Evolutionary conservation across 1,139 yeast species (phyloP).

Genomic region (Yamadazyma oceani): DNA sequence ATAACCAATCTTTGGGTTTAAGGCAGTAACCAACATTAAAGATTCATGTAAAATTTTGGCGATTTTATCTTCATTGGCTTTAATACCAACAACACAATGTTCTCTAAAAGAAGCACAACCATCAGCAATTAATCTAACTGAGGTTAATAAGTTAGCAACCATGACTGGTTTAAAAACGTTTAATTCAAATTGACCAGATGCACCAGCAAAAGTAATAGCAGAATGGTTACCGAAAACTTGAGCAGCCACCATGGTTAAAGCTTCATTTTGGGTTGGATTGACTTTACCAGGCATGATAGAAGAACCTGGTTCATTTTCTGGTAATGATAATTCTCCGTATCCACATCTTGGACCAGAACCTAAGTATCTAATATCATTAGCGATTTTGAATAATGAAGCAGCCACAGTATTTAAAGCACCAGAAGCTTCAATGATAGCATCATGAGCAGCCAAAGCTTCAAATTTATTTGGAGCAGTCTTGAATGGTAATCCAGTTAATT

Average conservation of each 20-base stretch:
- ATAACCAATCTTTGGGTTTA: constrained; percentile 98
- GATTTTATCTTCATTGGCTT: constrained; percentile 86
- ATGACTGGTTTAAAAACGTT: constrained; percentile 97
- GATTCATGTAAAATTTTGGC: constrained; percentile 88
- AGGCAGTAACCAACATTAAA: constrained; percentile 95
- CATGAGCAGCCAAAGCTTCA: constrained; percentile 98
- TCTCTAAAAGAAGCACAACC: constrained; percentile 86
- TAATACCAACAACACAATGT: constrained; percentile 92
- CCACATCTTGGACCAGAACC: constrained; percentile 99
- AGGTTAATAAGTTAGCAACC: constrained; percentile 85
- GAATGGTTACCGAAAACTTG: constrained; percentile 98
- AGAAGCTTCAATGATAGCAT: constrained; percentile 94
- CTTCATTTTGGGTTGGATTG: constrained; percentile 98
- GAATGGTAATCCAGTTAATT: constrained; percentile 84
- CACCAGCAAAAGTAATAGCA: constrained; percentile 95
- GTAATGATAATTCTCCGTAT: constrained; percentile 90
- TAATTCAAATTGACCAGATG: constrained; percentile 97
- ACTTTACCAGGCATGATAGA: constrained; percentile 99
- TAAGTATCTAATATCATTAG: constrained; percentile 95
- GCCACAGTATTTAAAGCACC: constrained; percentile 98
- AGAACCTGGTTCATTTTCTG: constrained; percentile 99
- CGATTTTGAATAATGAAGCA: constrained; percentile 88
- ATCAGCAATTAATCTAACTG: constrained; percentile 86
- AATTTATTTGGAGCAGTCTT: constrained; percentile 97
- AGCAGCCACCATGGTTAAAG: constrained; percentile 95